phyloP scores from a whole-genome alignment of 805 yeast genomes.

The Zygoascus flipseniorum region DNA sequence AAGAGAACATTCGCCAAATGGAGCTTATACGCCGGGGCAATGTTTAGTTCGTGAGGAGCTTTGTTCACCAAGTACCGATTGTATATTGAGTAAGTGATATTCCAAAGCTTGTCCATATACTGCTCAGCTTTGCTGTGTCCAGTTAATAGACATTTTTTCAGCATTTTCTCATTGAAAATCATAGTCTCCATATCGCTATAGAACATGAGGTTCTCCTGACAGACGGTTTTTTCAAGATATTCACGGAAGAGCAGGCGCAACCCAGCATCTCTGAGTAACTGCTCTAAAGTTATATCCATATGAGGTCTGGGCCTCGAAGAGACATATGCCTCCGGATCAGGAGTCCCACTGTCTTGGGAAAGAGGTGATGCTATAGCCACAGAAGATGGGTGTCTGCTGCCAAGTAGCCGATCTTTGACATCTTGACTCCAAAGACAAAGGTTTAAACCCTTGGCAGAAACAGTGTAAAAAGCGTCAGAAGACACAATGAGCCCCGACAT shows the following conservation, averaged over 20 bases:
- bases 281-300: constrained; percentile 23
- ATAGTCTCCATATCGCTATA: constrained; percentile 51
- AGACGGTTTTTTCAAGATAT: constrained; percentile 56
- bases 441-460: constrained; percentile 7
- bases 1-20: background rate
- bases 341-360: background rate
- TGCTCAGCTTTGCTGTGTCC: constrained; percentile 7
- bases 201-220: constrained; percentile 72
- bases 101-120: constrained; percentile 47
- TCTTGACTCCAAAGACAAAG: constrained; percentile 9
- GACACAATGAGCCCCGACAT: background rate
- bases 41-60: constrained; percentile 63
- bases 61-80: constrained; percentile 56
- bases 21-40: constrained; percentile 40
- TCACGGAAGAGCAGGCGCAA: constrained; percentile 54
- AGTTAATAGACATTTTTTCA: background rate
- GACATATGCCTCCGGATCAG: background rate
- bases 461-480: constrained; percentile 10
- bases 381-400: background rate
- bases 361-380: background rate
- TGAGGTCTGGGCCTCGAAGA: background rate
- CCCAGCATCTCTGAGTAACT: constrained; percentile 65
- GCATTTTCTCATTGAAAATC: constrained; percentile 1
- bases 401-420: background rate
- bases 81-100: constrained; percentile 56